Evolutionary conservation across 164 flowering plant genomes (phyloP), one percentile per base, ranked within the genome.

Genomic region (Stephania japonica): DNA sequence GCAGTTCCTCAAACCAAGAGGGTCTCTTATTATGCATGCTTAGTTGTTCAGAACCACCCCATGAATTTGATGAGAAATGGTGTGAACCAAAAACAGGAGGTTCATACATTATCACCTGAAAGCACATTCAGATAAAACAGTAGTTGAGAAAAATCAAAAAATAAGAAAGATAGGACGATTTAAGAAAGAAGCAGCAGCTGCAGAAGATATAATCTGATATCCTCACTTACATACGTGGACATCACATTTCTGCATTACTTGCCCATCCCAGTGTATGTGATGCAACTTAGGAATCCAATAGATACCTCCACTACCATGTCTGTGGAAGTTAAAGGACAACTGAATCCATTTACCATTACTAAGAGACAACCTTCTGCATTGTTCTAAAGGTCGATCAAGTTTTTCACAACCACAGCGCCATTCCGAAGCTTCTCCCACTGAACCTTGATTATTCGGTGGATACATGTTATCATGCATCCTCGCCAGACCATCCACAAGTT

Each of bases 201-300:
- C 63, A 80, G 75, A 1, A 70, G 25, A 76, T 72, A 80, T 61
- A 21, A 76, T 32, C 38, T 32, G 38, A 32, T 32, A 32, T 64
- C 77, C 80, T 75, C 83, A 89, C 93, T 89, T 91, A 91, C 98
- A 88, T 93, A 95, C 98, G 86, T 93, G 93, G 77, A 92, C 85
- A 85, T 92, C 90, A 70, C 82, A 82, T 25, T 71, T 73, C 72
- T 78, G 81, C 65, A 85, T 69, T 41, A 82, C 50, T 59, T 76
- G 70, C 65, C 93, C 85, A 26, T 82, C 70, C 89, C 83, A 83
- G 72, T 86, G 89, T 66, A 93, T 75, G 74, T 93, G 97, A 82
- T 90, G 87, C 83, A 93, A 68, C 78, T 74, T 81, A 41, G 98
- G 98, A 59, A 87, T 77, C 85, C 86, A 79, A 23, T 42, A n/a